Base-by-base conservation (phyloP, 129 eudicot genomes). In the Flaveria brownii region DNA sequence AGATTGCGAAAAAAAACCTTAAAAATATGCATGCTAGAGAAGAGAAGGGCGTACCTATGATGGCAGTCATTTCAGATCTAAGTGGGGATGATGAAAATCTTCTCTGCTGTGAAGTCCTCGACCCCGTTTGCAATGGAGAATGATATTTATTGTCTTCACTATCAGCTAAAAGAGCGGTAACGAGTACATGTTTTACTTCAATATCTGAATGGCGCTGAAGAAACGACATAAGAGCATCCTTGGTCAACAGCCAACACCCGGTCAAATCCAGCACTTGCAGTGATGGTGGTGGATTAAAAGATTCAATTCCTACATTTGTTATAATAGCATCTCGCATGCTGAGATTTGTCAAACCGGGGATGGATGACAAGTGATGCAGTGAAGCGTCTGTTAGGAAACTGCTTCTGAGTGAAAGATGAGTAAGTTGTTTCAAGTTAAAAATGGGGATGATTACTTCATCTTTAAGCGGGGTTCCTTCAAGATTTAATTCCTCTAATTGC, bases 241-340 rank as follows among this genome's bases (percentile, higher is more conserved):
- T 68, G 9, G 96, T 89, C 77, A 95, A 68, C 45, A 95, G 89
- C 97, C 99, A 95, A 82, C 96, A 89, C 64, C 97, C 97, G 41
- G 81, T 83, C 80, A 95, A 75, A 72, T 91, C 97, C 63, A 95
- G 83, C 41, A 82, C 79, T 82, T 80, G 52, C n/a, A 95, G 75
- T 8, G 75, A 61, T 12, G 77, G 49, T 22, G 97, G 96, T 46
- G 97, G 91, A 60, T 65, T 73, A 68, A 95, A 89, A 25, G 71
- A 78, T 49, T 76, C 85, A 50, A 95, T 81, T 72, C 92, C 96
- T 4, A 74, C 76, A 80, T 85, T 78, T 26, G 97, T 86, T 80
- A 95, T 75, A 74, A 95, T 85, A 49, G 96, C 93, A 78, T 90
- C 95, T 12, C 73, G 86, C 22, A 91, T 68, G 69, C 85, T 69